Conservation (phyloP, 495 filamentous ascomycete genomes). For the Thermothielavioides terrestris region DNA sequence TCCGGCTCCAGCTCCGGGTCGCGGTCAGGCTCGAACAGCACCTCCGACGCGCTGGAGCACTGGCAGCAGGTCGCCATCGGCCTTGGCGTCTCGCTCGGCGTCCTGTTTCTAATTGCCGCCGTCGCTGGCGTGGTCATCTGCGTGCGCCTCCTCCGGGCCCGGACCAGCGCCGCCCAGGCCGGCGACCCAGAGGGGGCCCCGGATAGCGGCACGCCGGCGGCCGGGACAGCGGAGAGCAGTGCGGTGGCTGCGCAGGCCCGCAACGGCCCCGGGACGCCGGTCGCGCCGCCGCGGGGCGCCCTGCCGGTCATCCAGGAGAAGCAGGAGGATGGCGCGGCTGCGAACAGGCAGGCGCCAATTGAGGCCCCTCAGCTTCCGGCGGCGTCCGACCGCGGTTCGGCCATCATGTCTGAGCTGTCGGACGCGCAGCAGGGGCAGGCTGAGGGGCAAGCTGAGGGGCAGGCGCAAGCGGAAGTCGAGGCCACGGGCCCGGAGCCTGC, state of each 20-base stretch:
- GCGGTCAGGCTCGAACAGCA: neutral
- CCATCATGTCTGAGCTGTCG: conserved; percentile 9
- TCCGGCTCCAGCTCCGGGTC: neutral
- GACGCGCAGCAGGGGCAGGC: neutral
- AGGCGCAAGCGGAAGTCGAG: neutral
- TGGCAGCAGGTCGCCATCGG: conserved; percentile 16
- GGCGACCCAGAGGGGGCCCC: neutral
- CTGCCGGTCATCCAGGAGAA: conserved; percentile 8
- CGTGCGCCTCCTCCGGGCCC: conserved; percentile 2
- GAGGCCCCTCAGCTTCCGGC: neutral
- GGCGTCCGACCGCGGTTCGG: neutral
- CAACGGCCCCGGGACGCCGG: neutral
- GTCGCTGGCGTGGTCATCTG: conserved; percentile 11
- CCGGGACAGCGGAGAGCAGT: neutral
- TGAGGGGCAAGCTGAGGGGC: neutral
- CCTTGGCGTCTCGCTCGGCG: conserved; percentile 13
- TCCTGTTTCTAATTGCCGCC: conserved; percentile 4
- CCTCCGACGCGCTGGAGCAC: neutral
- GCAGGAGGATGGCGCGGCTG: neutral
- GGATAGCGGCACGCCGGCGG: neutral
- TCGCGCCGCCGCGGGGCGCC: neutral
- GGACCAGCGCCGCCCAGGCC: neutral
- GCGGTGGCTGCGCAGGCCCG: neutral
- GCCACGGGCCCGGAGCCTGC: neutral
- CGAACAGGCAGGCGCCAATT: neutral